phyloP scores from a whole-genome alignment of 306 rosid genomes.

The Cucumis sativus region DNA sequence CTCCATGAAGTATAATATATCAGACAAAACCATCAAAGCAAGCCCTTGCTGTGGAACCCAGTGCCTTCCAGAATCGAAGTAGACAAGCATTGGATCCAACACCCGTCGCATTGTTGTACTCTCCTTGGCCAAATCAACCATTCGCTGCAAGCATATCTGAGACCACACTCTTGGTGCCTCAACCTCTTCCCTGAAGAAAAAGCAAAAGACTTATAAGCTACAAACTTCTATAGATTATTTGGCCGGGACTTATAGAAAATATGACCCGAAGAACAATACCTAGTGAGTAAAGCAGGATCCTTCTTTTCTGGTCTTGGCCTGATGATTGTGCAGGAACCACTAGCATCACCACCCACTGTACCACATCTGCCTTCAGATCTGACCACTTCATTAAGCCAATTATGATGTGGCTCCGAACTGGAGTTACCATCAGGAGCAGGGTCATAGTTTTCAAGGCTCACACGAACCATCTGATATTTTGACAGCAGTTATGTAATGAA shows the following conservation, averaged over 20 bases:
- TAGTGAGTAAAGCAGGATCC: slow-evolving; percentile 60
- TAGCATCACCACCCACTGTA: slow-evolving; percentile 34
- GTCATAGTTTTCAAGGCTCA: slow-evolving; percentile 59
- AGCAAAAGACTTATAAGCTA: background rate
- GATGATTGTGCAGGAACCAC: slow-evolving; percentile 31
- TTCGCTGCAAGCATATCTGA: slow-evolving; percentile 76
- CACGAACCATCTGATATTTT: slow-evolving; percentile 50
- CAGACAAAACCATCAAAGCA: slow-evolving; percentile 71
- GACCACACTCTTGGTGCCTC: slow-evolving; percentile 85
- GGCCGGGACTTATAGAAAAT: background rate
- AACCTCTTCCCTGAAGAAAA: slow-evolving; percentile 59
- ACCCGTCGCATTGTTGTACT: slow-evolving; percentile 84
- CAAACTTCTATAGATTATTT: background rate
- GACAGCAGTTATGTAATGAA: background rate
- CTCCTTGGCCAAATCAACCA: slow-evolving; percentile 86
- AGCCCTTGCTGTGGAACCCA: slow-evolving; percentile 71
- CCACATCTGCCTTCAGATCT: slow-evolving; percentile 65
- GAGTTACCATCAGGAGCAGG: slow-evolving; percentile 29
- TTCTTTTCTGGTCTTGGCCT: slow-evolving; percentile 62
- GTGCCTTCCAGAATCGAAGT: slow-evolving; percentile 66
- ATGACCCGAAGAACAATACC: slow-evolving; percentile 21
- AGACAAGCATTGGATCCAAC: slow-evolving; percentile 79
- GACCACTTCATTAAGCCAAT: slow-evolving; percentile 93
- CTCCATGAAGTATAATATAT: slow-evolving; percentile 68
- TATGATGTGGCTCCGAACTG: slow-evolving; percentile 54